These are phyloP conservation scores for Marasmius sp. DNA, from an alignment of 1,284 basidiomycete genomes.

Conservation along the genomic window DNA sequence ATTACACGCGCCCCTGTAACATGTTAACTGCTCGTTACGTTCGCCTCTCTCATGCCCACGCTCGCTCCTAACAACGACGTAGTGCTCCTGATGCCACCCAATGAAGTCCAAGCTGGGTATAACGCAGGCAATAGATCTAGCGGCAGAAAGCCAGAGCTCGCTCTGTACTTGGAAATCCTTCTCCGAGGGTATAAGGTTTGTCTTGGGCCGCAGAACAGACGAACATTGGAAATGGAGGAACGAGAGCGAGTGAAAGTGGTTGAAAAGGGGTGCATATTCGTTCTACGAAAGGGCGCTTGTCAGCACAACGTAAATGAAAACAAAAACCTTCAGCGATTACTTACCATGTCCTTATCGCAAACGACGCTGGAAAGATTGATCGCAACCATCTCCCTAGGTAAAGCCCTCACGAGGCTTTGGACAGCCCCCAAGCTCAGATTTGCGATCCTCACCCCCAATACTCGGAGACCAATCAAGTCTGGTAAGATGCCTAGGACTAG, in stretches of 20 bases:
- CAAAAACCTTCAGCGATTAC: constrained; percentile 17
- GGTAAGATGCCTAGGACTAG: constrained; percentile 50
- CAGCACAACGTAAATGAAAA: neutral
- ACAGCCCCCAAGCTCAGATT: constrained; percentile 42
- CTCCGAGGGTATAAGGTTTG: constrained; percentile 51
- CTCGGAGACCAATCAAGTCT: constrained; percentile 46
- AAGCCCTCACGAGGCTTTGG: constrained; percentile 36
- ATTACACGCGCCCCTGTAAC: neutral
- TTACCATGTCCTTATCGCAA: constrained; percentile 49
- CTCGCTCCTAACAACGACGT: constrained; percentile 56
- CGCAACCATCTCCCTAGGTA: constrained; percentile 52
- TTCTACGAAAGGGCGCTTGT: constrained; percentile 32
- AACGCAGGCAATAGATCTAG: constrained; percentile 45
- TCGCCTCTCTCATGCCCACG: no score
- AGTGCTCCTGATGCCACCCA: constrained; percentile 70
- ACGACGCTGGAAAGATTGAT: constrained; percentile 50
- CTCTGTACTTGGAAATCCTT: constrained; percentile 58
- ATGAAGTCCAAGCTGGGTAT: constrained; percentile 60
- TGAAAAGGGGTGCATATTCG: constrained; percentile 48
- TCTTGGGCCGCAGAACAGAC: constrained; percentile 49
- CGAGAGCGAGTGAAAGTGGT: constrained; percentile 45
- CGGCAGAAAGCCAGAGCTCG: constrained; percentile 52
- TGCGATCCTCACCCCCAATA: constrained; percentile 54
- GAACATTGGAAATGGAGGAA: constrained; percentile 58
- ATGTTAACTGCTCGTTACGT: neutral